Evolutionary conservation across 2,329 filamentous ascomycete genomes (phyloP).

Genomic region (Verruconis gallopava): DNA sequence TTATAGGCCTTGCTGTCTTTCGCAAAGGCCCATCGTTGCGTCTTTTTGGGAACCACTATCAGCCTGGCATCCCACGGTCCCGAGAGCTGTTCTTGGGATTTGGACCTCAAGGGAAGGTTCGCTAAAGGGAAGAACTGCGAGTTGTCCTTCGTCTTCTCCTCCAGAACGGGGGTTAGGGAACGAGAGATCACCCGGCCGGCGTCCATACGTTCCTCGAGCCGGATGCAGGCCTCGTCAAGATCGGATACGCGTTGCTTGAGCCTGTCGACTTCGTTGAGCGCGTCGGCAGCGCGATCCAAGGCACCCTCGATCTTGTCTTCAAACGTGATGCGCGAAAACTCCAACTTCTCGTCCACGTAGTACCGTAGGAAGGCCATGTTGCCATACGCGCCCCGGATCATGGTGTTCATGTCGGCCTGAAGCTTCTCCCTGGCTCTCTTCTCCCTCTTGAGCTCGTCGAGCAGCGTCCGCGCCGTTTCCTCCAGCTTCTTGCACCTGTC

Average conservation of each 20-base stretch:
- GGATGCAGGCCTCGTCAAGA: constrained; percentile 8
- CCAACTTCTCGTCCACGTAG: constrained; percentile 10
- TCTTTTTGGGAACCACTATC: constrained; percentile 25
- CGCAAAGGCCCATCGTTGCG: constrained; percentile 25
- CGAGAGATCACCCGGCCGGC: constrained; percentile 4
- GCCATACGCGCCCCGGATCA: constrained; percentile 4
- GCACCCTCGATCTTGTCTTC: constrained; percentile 10
- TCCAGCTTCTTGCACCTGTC: constrained; percentile 23
- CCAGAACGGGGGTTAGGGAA: constrained; percentile 7
- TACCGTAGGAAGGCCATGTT: constrained; percentile 9
- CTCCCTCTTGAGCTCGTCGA: constrained; percentile 9
- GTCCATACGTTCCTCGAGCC: constrained; percentile 9
- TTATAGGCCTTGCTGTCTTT: constrained; percentile 25
- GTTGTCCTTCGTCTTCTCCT: neutral
- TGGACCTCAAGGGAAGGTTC: constrained; percentile 24
- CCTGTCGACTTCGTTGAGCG: constrained; percentile 3
- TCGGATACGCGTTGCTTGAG: constrained; percentile 6
- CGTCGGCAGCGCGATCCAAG: constrained; percentile 8
- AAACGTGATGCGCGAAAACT: constrained; percentile 5
- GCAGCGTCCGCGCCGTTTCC: constrained; percentile 9
- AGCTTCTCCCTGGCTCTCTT: constrained; percentile 6
- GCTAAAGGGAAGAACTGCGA: neutral
- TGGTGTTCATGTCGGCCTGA: constrained; percentile 6
- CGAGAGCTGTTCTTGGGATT: constrained; percentile 19
- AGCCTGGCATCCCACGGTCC: constrained; percentile 25